Base-by-base conservation (phyloP, 2,329 filamentous ascomycete genomes). In the Cladosporium sp. region DNA sequence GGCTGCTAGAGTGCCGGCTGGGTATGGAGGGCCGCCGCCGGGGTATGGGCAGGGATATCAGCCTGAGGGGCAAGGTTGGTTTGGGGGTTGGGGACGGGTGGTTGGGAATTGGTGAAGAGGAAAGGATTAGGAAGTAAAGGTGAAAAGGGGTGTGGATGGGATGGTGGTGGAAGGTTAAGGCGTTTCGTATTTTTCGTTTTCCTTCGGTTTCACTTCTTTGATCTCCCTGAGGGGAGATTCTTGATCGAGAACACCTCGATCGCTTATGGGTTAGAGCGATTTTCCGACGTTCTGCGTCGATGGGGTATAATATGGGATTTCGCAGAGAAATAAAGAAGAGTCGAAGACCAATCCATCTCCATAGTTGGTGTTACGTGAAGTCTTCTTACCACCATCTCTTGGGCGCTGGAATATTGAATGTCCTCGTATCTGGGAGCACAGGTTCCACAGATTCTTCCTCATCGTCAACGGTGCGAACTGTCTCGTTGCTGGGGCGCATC, bases 1-100 rank as follows among this genome's bases (percentile, higher is more conserved):
- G 18, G 51, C 47, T 9, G 50, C 44, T 12, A 40, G 54, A 6
- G 5, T 34, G 11, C 50, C 45, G 5, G 50, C 50, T 12, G 43
- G 51, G 19, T 47, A 48, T 12, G 41, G 41, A 9, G 43, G 48
- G 12, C 48, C 51, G 13, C 42, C 50, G 15, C 51, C 50, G n/a
- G 51, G 51, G 8, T 54, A 51, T 32, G 50, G 47, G 15, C 38
- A 44, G 19, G 47, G 47, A 20, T 27, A 29, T 18, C 18, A 30
- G 36, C 44, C 15, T 12, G 40, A 43, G 47, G 29, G 40, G 15
- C 30, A 20, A 12, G 47, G 47, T 2, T 50, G 47, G 47, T 50
- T 43, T 18, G 47, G 47, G 9, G 34, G 47, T n/a, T 50, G 47
- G 47, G 47, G 45, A 6, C n/a, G 43, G n/a, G 43, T 39, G 7